Base-by-base conservation (phyloP, 2,329 filamentous ascomycete genomes). In the Aspergillus unguis region DNA sequence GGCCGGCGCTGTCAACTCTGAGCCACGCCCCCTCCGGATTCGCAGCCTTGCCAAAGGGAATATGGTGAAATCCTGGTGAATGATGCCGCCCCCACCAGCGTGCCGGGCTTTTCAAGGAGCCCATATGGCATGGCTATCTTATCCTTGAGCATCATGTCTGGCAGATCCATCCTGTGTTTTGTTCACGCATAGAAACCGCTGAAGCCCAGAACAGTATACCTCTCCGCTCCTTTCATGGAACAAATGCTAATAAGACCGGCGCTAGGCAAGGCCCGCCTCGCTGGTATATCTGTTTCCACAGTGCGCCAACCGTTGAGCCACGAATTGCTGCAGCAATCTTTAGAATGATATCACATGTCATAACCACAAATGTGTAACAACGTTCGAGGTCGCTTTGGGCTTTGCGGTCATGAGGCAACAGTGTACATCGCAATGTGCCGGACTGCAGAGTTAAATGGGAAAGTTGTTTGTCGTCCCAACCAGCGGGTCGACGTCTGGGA, bases 401-500 rank as follows among this genome's bases (percentile, higher is more conserved):
- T 54, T 25, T 59, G 57, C 48, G 55, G 55, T 29, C 55, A 59
- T 31, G 55, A 58, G 40, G 57, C 55, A 48, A 59, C 50, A 3
- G 57, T 59, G 26, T 59, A 59, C 41, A 58, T 59, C 48, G 57
- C 57, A 7, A 46, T 55, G 44, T 59, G 57, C 47, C 44, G 41
- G 5, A 48, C 53, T 7, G 57, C 57, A 28, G 55, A 58, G 17
- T 53, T 54, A 28, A 59, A 56, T 35, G 37, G 46, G 17, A 17
- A 17, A 33, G 48, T 54, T 40, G 52, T 50, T 41, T 59, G 57
- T 47, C 57, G 55, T 11, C 57, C 57, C 17, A 23, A 48, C 44
- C 57, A 56, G 40, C 57, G 55, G 31, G 35, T 54, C 25, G 55
- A 59, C n/a, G 58, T 58, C 27, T 58, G 56, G 52, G 56, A 58